Evolutionary conservation across 192 early-diverging fungal genomes (phyloP).

Genomic region (Backusella tarrabulga): DNA sequence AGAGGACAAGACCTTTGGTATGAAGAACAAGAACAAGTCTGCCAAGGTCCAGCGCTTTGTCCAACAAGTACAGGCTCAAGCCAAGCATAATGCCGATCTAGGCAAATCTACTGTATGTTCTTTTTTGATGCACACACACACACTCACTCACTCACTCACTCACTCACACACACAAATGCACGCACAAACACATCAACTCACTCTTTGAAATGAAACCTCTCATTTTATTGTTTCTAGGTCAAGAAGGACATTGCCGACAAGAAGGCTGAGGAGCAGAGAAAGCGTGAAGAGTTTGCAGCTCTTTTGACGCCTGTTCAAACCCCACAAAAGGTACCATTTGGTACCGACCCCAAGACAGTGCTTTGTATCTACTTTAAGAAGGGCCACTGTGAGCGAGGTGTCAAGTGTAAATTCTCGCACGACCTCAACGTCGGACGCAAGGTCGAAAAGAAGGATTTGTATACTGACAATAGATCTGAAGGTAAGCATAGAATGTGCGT

Average conservation of each 20-base stretch:
- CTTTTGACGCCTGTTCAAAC: constrained; percentile 87
- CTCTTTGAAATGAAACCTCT: neutral
- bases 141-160: neutral
- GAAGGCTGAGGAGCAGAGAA: constrained; percentile 81
- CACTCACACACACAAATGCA: neutral
- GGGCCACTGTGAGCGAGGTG: constrained; percentile 87
- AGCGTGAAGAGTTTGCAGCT: constrained; percentile 86
- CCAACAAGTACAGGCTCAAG: constrained; percentile 87
- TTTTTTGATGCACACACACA: neutral
- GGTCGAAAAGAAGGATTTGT: constrained; percentile 88
- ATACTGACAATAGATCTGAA: constrained; percentile 80
- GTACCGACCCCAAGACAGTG: constrained; percentile 94
- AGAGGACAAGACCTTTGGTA: constrained; percentile 97
- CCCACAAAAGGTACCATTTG: constrained; percentile 96
- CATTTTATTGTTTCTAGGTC: neutral
- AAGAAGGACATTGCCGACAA: constrained; percentile 70
- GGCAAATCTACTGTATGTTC: neutral
- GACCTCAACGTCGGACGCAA: constrained; percentile 89
- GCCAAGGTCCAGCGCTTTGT: constrained; percentile 90
- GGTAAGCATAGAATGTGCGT: constrained; percentile 30
- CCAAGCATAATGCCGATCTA: constrained; percentile 37
- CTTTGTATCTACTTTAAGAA: constrained; percentile 92
- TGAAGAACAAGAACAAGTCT: constrained; percentile 99
- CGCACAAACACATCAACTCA: neutral
- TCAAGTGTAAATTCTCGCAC: constrained; percentile 98